These are phyloP conservation scores for Talaromyces adpressus DNA, from an alignment of 495 filamentous ascomycete species.

Conservation along the genomic window DNA sequence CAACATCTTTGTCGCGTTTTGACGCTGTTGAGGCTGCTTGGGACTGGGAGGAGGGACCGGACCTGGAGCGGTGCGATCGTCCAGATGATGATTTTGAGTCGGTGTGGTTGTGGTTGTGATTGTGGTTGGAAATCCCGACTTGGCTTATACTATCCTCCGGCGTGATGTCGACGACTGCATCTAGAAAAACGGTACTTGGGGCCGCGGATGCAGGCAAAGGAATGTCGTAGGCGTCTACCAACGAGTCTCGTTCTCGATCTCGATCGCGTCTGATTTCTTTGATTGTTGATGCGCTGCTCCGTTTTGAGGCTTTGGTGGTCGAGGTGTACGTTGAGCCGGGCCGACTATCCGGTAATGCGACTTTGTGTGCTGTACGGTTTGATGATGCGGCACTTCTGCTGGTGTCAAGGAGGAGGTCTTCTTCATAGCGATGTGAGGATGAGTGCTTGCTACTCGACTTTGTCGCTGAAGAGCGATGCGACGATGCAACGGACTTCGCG, in stretches of 20 bases:
- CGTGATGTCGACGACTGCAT: constrained; percentile 13
- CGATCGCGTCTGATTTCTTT: not conserved
- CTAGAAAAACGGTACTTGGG: constrained; percentile 13
- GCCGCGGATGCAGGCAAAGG: constrained; percentile 43
- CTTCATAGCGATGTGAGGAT: constrained; percentile 13
- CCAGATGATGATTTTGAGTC: constrained; percentile 1
- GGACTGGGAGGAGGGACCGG: not conserved
- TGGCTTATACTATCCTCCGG: constrained; percentile 4
- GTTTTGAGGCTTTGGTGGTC: constrained; percentile 2
- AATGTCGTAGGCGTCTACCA: constrained; percentile 23
- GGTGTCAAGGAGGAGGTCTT: constrained; percentile 11
- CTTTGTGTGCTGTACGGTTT: constrained; percentile 20
- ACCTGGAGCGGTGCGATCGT: constrained; percentile 14
- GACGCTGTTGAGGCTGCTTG: constrained; percentile 10
- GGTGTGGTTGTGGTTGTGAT: constrained; percentile 19
- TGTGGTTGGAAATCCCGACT: not conserved
- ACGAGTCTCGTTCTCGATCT: not conserved
- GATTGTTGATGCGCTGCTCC: constrained; percentile 1
- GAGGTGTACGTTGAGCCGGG: constrained; percentile 15
- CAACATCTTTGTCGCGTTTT: constrained; percentile 8
- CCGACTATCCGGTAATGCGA: constrained; percentile 17
- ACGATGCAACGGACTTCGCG: constrained; percentile 11
- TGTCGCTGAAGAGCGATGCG: not conserved
- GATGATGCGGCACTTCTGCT: not conserved
- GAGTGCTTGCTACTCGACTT: constrained; percentile 7